Evolutionary conservation across 306 rosid genomes (phyloP).

Genomic region (Fragaria nilgerrensis): DNA sequence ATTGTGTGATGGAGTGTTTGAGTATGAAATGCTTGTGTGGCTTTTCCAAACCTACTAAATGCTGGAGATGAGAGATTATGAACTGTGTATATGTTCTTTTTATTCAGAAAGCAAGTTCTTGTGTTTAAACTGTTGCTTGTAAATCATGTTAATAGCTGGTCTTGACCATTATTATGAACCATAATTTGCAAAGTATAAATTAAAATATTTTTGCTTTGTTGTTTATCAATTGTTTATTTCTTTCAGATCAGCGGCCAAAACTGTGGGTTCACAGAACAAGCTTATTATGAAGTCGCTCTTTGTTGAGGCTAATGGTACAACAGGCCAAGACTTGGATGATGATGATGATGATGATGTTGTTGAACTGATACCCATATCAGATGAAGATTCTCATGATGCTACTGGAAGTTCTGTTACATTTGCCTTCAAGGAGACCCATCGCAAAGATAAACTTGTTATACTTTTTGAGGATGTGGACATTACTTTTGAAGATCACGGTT

Average conservation of each 20-base stretch:
- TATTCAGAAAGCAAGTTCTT: not conserved
- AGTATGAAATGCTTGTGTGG: not conserved
- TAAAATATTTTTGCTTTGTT: not conserved
- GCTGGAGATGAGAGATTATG: not conserved
- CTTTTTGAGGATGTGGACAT: conserved; percentile 88
- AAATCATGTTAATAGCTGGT: not conserved
- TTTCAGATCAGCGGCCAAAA: conserved; percentile 46
- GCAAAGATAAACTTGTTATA: conserved; percentile 53
- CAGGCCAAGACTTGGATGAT: conserved; percentile 36
- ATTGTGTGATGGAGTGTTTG: not conserved
- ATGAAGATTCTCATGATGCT: conserved; percentile 41
- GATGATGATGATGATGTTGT: conserved; percentile 39
- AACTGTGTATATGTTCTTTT: not conserved
- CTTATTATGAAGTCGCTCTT: conserved; percentile 30
- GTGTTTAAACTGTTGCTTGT: conserved; percentile 3
- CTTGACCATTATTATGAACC: not conserved
- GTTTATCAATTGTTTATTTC: conserved; percentile 17
- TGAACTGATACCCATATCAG: conserved; percentile 45
- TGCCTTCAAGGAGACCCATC: conserved; percentile 25
- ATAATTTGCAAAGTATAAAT: not conserved
- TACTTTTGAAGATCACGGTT: conserved; percentile 83
- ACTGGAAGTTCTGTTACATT: conserved; percentile 30
- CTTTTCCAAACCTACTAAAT: not conserved
- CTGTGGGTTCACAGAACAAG: conserved; percentile 33
- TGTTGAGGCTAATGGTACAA: conserved; percentile 31